Conservation (phyloP, 176 grass and related monocot genomes). For the Avena insularis region DNA sequence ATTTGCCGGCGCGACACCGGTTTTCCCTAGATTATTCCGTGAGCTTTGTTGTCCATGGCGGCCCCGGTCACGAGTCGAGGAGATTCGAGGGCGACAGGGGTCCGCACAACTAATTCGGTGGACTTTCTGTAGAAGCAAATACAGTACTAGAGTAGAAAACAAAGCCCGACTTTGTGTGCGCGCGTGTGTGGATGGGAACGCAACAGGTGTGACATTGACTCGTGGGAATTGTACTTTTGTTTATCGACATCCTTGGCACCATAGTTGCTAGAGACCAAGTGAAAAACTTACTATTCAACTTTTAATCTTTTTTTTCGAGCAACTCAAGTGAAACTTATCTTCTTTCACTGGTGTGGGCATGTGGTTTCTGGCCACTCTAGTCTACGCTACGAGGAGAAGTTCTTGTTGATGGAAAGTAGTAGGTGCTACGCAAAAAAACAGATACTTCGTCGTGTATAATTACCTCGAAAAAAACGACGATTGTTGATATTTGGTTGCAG, state of each 20-base stretch:
- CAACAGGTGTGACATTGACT: background rate
- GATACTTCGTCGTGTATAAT: too few relatives aligned
- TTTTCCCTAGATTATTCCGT: background rate
- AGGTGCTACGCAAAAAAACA: too few relatives aligned
- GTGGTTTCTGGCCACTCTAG: background rate
- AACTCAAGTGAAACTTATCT: background rate
- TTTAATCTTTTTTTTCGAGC: background rate
- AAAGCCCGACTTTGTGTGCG: background rate
- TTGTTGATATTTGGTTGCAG: background rate
- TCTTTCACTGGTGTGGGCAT: background rate
- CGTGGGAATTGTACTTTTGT: background rate
- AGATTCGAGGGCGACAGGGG: background rate
- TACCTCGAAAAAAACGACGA: too few relatives aligned
- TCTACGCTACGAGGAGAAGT: too few relatives aligned
- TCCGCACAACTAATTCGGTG: background rate
- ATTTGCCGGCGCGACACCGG: background rate
- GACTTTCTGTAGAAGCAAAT: background rate
- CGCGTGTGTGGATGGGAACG: background rate
- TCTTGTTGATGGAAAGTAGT: too few relatives aligned
- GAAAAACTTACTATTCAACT: background rate
- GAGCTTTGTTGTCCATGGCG: background rate
- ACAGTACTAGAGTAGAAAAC: background rate
- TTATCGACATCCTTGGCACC: background rate
- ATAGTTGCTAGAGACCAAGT: background rate
- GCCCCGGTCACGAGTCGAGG: background rate